phyloP scores from a whole-genome alignment of 2,329 filamentous ascomycete species.

The Hypoxylon sp. region DNA sequence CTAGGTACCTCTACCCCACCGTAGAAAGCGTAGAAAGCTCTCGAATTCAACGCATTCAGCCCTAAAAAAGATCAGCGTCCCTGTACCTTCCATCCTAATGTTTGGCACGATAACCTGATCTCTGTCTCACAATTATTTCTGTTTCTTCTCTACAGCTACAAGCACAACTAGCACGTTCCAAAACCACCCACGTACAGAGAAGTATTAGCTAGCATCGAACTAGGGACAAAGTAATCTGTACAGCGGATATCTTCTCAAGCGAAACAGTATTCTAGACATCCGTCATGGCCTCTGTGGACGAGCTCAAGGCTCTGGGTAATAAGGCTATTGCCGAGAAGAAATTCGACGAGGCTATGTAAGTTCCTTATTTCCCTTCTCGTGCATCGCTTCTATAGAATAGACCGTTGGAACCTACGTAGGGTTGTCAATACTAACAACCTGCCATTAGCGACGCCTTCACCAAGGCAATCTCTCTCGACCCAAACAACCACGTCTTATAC shows the following conservation, averaged over 20 bases:
- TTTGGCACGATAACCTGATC: not conserved
- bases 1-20: constrained; percentile 30
- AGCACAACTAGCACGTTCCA: not conserved
- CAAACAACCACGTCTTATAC: constrained; percentile 95
- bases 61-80: constrained; percentile 33
- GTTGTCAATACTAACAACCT: constrained; percentile 13
- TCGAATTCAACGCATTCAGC: constrained; percentile 46
- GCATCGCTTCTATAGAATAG: not conserved
- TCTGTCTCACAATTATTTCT: not conserved
- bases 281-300: constrained; percentile 73
- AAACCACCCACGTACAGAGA: not conserved
- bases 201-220: not conserved
- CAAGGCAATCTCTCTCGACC: constrained; percentile 89
- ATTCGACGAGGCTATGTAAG: constrained; percentile 94
- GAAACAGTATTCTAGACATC: constrained; percentile 20
- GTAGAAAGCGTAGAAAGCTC: constrained; percentile 44
- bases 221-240: not conserved
- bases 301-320: constrained; percentile 98
- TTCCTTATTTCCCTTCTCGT: constrained; percentile 46
- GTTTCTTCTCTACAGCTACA: not conserved
- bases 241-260: not conserved
- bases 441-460: constrained; percentile 88
- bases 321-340: constrained; percentile 98
- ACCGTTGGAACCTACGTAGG: not conserved
- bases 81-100: constrained; percentile 28